Base-by-base conservation (phyloP, 495 filamentous ascomycete genomes). In the Schizothecium vesticola region DNA sequence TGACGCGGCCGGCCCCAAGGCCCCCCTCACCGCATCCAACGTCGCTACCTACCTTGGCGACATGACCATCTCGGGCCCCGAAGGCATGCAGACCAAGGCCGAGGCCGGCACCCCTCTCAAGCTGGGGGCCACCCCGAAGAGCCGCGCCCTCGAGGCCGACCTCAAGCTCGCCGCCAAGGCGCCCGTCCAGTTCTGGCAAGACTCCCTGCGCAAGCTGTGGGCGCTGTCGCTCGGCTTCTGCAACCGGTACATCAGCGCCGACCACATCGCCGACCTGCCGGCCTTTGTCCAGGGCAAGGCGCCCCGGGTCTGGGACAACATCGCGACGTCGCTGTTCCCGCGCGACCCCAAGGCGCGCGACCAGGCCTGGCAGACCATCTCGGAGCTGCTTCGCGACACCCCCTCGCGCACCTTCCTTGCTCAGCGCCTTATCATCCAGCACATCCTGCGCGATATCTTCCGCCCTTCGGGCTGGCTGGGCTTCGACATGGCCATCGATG, bases 391-490 rank as follows among this genome's bases (percentile, higher is more conserved):
- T 0, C 36, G 43, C 22, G 74, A 81, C 51, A 56, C 63, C 31
- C 63, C 66, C 7, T 64, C 71, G 0, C 69, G 79, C 19, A 67
- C 64, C 2, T 76, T 71, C 67, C 71, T 80, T 16, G 56, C 79
- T 6, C 68, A 75, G 68, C 73, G 79, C 21, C 70, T 80, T 3
- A 61, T 74, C 8, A 21, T 77, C 51, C 72, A 73, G 8, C 76
- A 79, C 51, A 71, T 78, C n/a, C 25, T 74, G 21, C 61, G 67
- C 19, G 65, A 69, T 4, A 70, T 80, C 29, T 72, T 76, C 61
- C 61, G 31, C 16, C 23, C 69, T 12, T 69, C 76, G 3, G 70
- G 68, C 23, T 81, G 74, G 67, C 56, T 67, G 19, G 61, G 60
- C 0, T 80, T 71, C 56, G 64, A 64, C 10, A 66, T 71, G 2